Evolutionary conservation across 78 protist genomes (phyloP).

Genomic region (Blattamonas nauphoetae): DNA sequence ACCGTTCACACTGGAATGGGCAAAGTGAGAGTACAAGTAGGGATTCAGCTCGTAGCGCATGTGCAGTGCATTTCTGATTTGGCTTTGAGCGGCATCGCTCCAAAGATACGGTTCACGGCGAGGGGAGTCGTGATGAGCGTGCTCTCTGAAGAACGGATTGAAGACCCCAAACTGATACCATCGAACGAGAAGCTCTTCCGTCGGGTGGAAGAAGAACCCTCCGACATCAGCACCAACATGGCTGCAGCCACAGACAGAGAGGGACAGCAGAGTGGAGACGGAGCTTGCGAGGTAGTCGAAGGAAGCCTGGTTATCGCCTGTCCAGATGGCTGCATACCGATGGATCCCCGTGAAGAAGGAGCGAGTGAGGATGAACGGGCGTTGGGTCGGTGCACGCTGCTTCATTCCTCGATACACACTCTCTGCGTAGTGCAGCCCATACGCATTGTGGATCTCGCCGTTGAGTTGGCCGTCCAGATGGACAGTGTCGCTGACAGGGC

Average conservation of each 20-base stretch:
- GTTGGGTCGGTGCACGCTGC: constrained; percentile 18
- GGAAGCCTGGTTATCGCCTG: constrained; percentile 92
- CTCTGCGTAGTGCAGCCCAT: constrained; percentile 64
- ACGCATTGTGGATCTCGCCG: constrained; percentile 89
- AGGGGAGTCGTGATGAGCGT: constrained; percentile 83
- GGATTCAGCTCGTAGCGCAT: constrained; percentile 78
- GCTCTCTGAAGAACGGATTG: constrained; percentile 95
- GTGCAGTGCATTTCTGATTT: constrained; percentile 48
- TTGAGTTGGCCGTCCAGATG: constrained; percentile 65
- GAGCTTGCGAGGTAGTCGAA: constrained; percentile 76
- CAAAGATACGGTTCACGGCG: constrained; percentile 91
- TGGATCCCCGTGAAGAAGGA: constrained; percentile 91
- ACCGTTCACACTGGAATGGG: constrained; percentile 51
- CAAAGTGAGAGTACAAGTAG: constrained; percentile 63
- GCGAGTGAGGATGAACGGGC: constrained; percentile 92
- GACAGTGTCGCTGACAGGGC: constrained; percentile 76
- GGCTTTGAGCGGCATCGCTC: constrained; percentile 46
- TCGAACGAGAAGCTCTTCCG: constrained; percentile 77
- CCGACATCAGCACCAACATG: constrained; percentile 91
- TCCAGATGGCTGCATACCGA: constrained; percentile 93
- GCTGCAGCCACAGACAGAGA: constrained; percentile 70
- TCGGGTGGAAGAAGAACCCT: constrained; percentile 91
- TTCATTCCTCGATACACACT: neutral
- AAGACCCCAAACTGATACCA: constrained; percentile 88
- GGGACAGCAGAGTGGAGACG: constrained; percentile 74